Base-by-base conservation (phyloP, 83 land plant genomes). In the Picea abies region DNA sequence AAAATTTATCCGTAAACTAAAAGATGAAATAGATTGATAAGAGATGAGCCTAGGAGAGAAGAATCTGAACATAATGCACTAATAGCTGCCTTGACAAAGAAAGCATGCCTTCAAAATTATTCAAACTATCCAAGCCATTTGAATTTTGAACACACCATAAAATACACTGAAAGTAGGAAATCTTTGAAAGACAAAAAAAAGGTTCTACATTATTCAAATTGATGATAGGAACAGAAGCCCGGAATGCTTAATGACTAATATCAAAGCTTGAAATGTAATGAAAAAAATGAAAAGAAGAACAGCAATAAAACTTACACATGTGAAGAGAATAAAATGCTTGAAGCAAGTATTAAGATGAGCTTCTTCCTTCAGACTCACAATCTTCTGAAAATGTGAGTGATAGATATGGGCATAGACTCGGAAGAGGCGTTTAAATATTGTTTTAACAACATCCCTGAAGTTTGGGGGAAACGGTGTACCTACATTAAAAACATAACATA, bases 281-380 rank as follows among this genome's bases (percentile, higher is more conserved):
- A 14, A 41, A 7, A 72, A 14, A 29, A 72, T 35, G 37, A n/a
- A 20, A 73, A 73, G 37, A 73, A 22, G 22, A 73, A 44, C 25
- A 73, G 47, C 77, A 73, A 44, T 70, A 41, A 22, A 63, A 90
- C 92, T 86, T 89, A 97, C 99, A 85, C 90, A 94, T n/a, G 98
- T 97, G 85, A 95, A 97, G 3, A 95, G 89, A 22, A 93, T 90
- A 80, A 97, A 97, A 76, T 97, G 99, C 86, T 95, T 97, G 87
- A 97, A 97, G 90, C 99, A 97, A 23, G 99, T 97, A 81, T 97
- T 97, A 10, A 97, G 93, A 87, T 97, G 99, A 68, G 98, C 98
- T 85, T 97, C 99, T 80, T 97, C 99, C 80, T 97, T 95, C 14
- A 95, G 89, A 76, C 89, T 92, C 82, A 97, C 91, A 76, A 97